Conservation (phyloP, 306 rosid species). For the Vicia villosa region DNA sequence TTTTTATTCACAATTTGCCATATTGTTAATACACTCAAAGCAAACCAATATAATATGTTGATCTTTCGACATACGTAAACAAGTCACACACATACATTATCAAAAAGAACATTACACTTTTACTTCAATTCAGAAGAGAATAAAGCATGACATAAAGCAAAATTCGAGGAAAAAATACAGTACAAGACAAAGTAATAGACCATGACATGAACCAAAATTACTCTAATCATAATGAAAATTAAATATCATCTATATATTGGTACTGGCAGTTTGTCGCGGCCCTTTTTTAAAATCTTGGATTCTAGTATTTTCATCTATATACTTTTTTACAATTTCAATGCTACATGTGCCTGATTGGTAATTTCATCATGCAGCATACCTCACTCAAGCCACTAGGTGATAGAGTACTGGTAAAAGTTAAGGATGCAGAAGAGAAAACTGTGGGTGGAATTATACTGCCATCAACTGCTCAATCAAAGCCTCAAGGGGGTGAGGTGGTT, state of each 20-base stretch:
- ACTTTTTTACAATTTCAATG: constrained; percentile 4
- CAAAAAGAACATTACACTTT: constrained; percentile 6
- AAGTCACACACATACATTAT: constrained; percentile 10
- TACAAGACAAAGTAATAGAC: background rate
- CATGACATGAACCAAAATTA: constrained; percentile 13
- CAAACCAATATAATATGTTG: constrained; percentile 26
- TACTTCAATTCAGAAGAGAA: constrained; percentile 4
- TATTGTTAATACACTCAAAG: background rate
- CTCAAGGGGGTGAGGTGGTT: constrained; percentile 97
- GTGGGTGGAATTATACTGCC: constrained; percentile 85
- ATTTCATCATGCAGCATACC: constrained; percentile 62
- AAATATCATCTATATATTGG: background rate
- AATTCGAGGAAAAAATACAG: background rate
- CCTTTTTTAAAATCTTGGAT: background rate
- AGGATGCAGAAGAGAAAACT: constrained; percentile 69
- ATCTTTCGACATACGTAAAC: background rate
- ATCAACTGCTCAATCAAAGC: constrained; percentile 75
- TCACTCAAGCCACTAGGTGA: constrained; percentile 84
- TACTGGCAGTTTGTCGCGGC: too few relatives aligned
- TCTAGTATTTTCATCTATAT: background rate
- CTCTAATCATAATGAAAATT: background rate
- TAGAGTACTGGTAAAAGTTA: constrained; percentile 80
- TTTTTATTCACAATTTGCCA: background rate
- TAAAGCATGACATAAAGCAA: constrained; percentile 3
- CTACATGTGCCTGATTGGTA: constrained; percentile 20